Conservation (phyloP, 345 rosid genomes). For the Populus deltoides region DNA sequence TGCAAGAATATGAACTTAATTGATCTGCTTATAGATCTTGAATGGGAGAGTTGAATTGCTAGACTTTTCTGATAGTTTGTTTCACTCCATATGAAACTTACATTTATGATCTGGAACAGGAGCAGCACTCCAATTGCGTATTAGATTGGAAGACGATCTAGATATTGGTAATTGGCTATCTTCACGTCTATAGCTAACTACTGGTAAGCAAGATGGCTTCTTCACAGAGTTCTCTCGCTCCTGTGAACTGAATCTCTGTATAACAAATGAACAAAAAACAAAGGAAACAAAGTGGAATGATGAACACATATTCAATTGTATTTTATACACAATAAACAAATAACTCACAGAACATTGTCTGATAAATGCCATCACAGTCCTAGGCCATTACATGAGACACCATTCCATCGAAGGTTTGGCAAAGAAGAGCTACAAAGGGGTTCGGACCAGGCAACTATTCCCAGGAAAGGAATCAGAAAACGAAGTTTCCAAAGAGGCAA, state of each 20-base stretch:
- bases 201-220: slow-evolving; percentile 55
- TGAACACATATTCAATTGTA: neutral
- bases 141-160: slow-evolving; percentile 46
- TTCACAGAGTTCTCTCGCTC: slow-evolving; percentile 54
- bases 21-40: neutral
- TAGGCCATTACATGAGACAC: slow-evolving; percentile 1
- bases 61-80: neutral
- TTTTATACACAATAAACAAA: neutral
- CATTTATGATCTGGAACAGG: slow-evolving; percentile 50
- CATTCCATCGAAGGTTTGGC: neutral
- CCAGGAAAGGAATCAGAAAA: neutral
- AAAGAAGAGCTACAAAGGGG: neutral
- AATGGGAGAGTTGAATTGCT: neutral
- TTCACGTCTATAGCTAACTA: slow-evolving; percentile 45
- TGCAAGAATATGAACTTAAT: neutral
- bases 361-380: neutral
- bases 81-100: slow-evolving; percentile 20
- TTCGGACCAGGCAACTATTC: neutral
- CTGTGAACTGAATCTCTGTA: slow-evolving; percentile 71
- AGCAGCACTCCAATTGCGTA: slow-evolving; percentile 59
- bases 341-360: neutral
- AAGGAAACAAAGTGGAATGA: neutral
- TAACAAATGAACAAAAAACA: neutral
- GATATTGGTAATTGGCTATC: slow-evolving; percentile 57
- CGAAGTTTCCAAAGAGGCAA: neutral